Conservation (phyloP, 164 flowering plant species). For the Vitis rupestris region DNA sequence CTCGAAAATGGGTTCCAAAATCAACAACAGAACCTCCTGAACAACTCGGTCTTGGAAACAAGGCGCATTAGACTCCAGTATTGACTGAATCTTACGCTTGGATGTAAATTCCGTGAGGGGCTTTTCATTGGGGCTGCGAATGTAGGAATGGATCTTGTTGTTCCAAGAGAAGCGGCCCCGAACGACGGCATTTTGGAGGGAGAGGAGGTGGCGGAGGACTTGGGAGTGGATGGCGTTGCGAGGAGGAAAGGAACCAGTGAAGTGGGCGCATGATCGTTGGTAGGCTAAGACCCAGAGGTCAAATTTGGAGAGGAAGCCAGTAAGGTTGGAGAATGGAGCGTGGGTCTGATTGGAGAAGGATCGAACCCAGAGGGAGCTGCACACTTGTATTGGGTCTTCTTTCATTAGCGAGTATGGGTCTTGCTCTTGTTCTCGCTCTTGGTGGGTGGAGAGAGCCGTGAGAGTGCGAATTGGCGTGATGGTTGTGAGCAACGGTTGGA, state of each 20-base stretch:
- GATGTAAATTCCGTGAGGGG: constrained; percentile 36
- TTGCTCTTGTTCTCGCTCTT: constrained; percentile 9
- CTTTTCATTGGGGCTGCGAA: constrained; percentile 69
- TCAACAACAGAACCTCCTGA: constrained; percentile 81
- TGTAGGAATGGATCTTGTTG: constrained; percentile 34
- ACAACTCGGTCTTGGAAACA: constrained; percentile 84
- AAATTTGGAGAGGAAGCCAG: constrained; percentile 80
- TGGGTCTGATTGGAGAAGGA: constrained; percentile 51
- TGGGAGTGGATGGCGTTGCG: constrained; percentile 57
- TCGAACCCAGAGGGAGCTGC: constrained; percentile 73
- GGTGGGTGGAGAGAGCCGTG: constrained; percentile 15
- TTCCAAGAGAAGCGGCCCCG: constrained; percentile 58
- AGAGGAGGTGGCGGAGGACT: constrained; percentile 52
- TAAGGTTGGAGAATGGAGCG: constrained; percentile 61
- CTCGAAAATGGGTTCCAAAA: constrained; percentile 86
- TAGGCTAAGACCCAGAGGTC: constrained; percentile 96
- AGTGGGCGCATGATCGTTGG: constrained; percentile 78
- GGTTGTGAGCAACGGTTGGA: constrained; percentile 8
- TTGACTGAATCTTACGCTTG: constrained; percentile 40
- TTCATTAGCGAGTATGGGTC: constrained; percentile 72
- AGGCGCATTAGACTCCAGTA: constrained; percentile 43
- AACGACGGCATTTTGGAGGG: constrained; percentile 69
- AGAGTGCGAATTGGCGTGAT: constrained; percentile 14
- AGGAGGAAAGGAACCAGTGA: constrained; percentile 83
- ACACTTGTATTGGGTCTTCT: constrained; percentile 77